phyloP scores from a whole-genome alignment of 2,329 filamentous ascomycete species.

The Pseudofabraea citricarpa region DNA sequence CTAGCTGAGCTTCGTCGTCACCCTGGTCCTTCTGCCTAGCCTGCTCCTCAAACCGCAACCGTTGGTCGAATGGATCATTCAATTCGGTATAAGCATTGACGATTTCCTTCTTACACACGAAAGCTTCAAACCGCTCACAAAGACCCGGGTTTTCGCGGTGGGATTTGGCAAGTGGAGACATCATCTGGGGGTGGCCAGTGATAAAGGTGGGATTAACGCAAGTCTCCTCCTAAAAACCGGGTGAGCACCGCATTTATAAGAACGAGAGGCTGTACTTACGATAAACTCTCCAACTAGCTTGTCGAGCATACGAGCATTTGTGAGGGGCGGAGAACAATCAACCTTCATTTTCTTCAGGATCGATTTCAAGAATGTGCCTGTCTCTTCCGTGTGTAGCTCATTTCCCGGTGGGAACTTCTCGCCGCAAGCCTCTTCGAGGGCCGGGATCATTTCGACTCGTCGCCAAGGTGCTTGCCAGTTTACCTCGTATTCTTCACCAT shows the following conservation, averaged over 20 bases:
- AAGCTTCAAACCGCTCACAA: conserved; percentile 95
- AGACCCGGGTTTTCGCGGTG: conserved; percentile 77
- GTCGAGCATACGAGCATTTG: conserved; percentile 94
- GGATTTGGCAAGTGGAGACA: conserved; percentile 96
- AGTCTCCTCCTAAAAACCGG: too few species aligned
- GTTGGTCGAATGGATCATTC: conserved; percentile 94
- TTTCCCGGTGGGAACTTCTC: conserved; percentile 92
- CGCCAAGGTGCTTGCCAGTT: conserved; percentile 97
- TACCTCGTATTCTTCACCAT: conserved; percentile 80
- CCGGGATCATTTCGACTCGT: conserved; percentile 91
- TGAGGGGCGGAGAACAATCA: conserved; percentile 84
- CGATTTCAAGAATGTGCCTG: conserved; percentile 78
- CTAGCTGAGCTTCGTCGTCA: conserved; percentile 92
- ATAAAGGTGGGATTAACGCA: conserved; percentile 94
- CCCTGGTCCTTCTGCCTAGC: conserved; percentile 92
- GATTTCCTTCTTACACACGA: conserved; percentile 96
- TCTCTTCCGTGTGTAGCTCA: conserved; percentile 82
- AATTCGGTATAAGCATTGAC: conserved; percentile 95
- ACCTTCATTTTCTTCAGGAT: conserved; percentile 87
- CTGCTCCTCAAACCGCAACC: conserved; percentile 89
- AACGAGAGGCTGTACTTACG: too few species aligned
- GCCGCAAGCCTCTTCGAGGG: conserved; percentile 81
- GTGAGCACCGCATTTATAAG: too few species aligned
- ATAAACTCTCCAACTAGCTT: conserved; percentile 93
- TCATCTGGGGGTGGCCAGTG: conserved; percentile 77